Percentiles rank a stretch among this genome's conserved stretches.
Conservation (phyloP, 306 rosid species). For the Sicyos edulis region DNA sequence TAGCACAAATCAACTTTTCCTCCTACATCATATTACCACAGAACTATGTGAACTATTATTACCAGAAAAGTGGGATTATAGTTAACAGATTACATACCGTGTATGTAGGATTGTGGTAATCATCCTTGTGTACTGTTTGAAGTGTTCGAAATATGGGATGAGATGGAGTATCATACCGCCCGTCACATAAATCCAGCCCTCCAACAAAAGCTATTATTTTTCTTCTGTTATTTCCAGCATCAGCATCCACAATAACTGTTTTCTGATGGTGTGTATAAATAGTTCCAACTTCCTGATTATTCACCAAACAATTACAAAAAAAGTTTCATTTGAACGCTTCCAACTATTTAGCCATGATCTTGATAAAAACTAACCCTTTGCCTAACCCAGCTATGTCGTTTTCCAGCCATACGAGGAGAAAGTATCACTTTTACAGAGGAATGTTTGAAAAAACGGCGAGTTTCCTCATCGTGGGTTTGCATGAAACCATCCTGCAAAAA, state of each 20-base stretch:
- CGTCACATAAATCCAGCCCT: conserved; percentile 94
- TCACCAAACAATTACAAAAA: too few relatives aligned
- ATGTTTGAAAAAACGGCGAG: conserved; percentile 82
- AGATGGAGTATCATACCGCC: conserved; percentile 81
- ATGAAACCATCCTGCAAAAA: conserved; percentile 80
- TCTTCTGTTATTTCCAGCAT: conserved; percentile 66
- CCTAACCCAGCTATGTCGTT: conserved; percentile 85
- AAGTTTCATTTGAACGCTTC: too few relatives aligned
- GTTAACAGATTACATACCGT: conserved; percentile 54
- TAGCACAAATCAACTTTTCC: too few relatives aligned
- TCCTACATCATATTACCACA: background rate
- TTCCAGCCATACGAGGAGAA: conserved; percentile 81
- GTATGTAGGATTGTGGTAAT: conserved; percentile 90
- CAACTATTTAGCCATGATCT: too few relatives aligned
- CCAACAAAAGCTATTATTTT: conserved; percentile 92
- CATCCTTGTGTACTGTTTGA: conserved; percentile 76
- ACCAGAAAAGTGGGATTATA: background rate
- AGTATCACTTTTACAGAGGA: conserved; percentile 92
- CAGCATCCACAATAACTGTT: conserved; percentile 88
- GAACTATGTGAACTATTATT: background rate
- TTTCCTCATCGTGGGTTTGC: conserved; percentile 97
- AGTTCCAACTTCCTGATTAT: conserved; percentile 77
- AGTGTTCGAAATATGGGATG: conserved; percentile 72
- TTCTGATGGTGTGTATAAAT: conserved; percentile 98
- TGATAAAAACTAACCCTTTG: conserved; percentile 47